Evolutionary conservation across 1,139 yeast species (phyloP).

Genomic region (Debaryomyces robertsiae): DNA sequence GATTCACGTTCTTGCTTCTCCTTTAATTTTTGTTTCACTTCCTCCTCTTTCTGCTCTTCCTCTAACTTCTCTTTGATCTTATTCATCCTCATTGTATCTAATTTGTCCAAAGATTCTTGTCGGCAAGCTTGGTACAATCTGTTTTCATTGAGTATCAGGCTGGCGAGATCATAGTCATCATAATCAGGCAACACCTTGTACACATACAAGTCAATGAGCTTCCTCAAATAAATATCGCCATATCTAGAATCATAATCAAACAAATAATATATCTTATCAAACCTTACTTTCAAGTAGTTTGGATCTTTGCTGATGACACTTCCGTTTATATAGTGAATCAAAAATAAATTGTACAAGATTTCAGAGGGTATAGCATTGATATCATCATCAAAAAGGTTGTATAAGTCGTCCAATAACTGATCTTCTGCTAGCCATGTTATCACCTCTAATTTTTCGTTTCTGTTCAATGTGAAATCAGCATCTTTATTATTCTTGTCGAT

Average conservation of each 20-base stretch:
- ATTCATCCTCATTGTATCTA: conserved; percentile 18
- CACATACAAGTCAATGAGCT: conserved; percentile 36
- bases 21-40: conserved; percentile 24
- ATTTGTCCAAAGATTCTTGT: conserved; percentile 19
- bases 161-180: conserved; percentile 32
- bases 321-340: conserved; percentile 30
- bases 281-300: conserved; percentile 6
- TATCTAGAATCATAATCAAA: conserved; percentile 7
- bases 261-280: conserved; percentile 16
- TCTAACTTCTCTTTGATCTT: conserved; percentile 21
- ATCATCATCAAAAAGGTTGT: conserved; percentile 21
- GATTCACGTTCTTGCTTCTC: conserved; percentile 20
- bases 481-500: conserved; percentile 22
- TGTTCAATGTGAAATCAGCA: conserved; percentile 17
- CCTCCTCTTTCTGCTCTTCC: conserved; percentile 20
- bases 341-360: conserved; percentile 35
- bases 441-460: conserved; percentile 19
- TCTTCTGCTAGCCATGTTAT: conserved; percentile 23
- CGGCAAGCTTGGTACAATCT: conserved; percentile 18
- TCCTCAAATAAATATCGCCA: conserved; percentile 24
- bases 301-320: conserved; percentile 12
- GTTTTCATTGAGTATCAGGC: conserved; percentile 27
- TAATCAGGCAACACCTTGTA: conserved; percentile 40
- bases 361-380: conserved; percentile 34
- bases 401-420: conserved; percentile 26